These are phyloP conservation scores for Arachnopeziza araneosa DNA, from an alignment of 2,329 filamentous ascomycete genomes.

Conservation along the genomic window DNA sequence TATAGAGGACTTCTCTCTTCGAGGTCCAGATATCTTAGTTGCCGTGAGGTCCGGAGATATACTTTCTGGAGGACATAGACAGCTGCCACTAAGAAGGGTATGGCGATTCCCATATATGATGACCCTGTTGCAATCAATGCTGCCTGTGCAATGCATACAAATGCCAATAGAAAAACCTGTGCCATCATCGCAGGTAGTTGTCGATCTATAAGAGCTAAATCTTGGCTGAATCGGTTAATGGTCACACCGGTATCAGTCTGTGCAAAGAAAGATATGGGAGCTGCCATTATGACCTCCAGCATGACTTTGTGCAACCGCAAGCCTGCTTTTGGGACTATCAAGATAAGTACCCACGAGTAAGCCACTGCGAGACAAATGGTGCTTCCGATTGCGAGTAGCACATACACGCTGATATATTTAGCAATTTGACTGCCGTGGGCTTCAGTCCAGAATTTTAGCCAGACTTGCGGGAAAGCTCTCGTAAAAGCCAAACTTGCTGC, in stretches of 20 bases:
- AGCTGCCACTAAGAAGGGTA: neutral
- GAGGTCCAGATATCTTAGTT: slow-evolving; percentile 44
- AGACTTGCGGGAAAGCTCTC: neutral
- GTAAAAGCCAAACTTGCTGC: slow-evolving; percentile 17
- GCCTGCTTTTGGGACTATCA: slow-evolving; percentile 46
- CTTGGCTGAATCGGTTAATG: slow-evolving; percentile 31
- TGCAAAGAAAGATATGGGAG: slow-evolving; percentile 43
- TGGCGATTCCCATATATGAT: neutral
- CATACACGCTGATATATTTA: slow-evolving; percentile 10
- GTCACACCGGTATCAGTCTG: slow-evolving; percentile 37
- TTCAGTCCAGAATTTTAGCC: slow-evolving; percentile 28
- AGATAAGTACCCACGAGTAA: slow-evolving; percentile 37
- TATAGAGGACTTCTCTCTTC: slow-evolving; percentile 41
- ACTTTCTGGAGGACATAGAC: neutral
- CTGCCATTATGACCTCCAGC: slow-evolving; percentile 39
- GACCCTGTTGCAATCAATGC: neutral
- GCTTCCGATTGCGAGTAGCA: slow-evolving; percentile 16
- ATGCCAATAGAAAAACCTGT: neutral
- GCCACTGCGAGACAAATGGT: slow-evolving; percentile 1
- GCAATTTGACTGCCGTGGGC: no score
- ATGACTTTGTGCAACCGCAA: slow-evolving; percentile 42
- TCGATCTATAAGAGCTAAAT: neutral
- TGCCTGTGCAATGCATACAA: neutral
- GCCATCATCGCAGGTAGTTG: neutral
- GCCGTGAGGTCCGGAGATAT: slow-evolving; percentile 40